A percentile compares a stretch with the other conserved stretches of the same genome.
Evolutionary conservation across 805 yeast genomes (phyloP).

Genomic region (Candida taoyuanica): DNA sequence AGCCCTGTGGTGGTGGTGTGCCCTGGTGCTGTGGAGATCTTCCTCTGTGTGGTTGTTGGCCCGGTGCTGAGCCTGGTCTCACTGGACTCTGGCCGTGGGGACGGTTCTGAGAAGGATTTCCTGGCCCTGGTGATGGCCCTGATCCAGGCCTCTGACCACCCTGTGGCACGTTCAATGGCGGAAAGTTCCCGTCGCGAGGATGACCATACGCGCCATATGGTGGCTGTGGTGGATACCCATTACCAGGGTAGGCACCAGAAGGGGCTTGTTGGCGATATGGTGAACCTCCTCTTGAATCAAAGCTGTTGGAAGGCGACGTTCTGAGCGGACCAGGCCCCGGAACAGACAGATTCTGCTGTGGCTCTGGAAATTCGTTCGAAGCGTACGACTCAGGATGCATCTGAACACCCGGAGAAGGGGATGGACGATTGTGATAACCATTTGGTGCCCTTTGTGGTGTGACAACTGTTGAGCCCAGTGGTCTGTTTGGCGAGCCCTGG

Average conservation of each 20-base stretch:
- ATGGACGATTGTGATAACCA: neutral
- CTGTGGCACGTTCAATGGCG: constrained; percentile 10
- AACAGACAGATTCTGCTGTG: constrained; percentile 9
- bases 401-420: neutral
- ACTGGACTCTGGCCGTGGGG: constrained; percentile 7
- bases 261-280: constrained; percentile 12
- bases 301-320: constrained; percentile 8
- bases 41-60: constrained; percentile 4
- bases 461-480: neutral
- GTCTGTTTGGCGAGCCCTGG: neutral
- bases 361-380: no score
- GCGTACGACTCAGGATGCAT: neutral
- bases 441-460: neutral
- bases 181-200: constrained; percentile 5
- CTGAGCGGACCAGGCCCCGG: constrained; percentile 8
- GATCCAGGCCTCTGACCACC: neutral
- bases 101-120: neutral
- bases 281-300: constrained; percentile 14
- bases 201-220: constrained; percentile 1
- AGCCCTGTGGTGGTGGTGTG: constrained; percentile 17
- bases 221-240: constrained; percentile 4
- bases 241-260: neutral
- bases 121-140: neutral
- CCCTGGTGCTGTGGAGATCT: constrained; percentile 13
- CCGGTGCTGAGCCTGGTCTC: constrained; percentile 7